Base-by-base conservation (phyloP, 2,329 filamentous ascomycete species). In the Sporothrix brunneoviolacea region DNA sequence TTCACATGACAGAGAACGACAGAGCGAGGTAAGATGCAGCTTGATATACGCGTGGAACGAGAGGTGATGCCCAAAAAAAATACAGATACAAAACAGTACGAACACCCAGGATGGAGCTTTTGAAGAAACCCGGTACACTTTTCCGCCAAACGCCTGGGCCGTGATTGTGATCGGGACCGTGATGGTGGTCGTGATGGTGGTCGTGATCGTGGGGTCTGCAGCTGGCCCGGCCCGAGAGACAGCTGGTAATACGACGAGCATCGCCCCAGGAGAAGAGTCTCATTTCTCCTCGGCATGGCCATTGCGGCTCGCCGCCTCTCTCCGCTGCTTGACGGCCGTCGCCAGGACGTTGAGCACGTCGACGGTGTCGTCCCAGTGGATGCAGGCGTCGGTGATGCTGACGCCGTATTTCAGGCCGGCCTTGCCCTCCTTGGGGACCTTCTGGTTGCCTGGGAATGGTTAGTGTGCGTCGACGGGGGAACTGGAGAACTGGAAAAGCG, bases 311-410 rank as follows among this genome's bases (percentile, higher is more conserved):
- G 62, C 55, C 4, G 70, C 57, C 53, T 74, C 77, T 65, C 87
- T 79, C 61, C 89, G 79, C 65, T 84, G 79, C 64, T 83, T 83
- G 48, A 96, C 88, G 24, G 90, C 87, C 48, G 83, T 77, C 16
- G 91, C 91, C 39, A 98, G 79, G 45, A 75, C 75, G 58, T 86
- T 84, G 10, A 97, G 80, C 2, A 91, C 85, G 1, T 72, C 70
- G 60, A 91, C 84, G 4, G 93, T 97, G 60, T 94, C 88, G 56
- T 91, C 82, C 91, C 91, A 97, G 68, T 83, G 77, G 65, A 98
- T 96, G 70, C 93, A 98, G 43, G 93, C 91, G 69, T 98, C 93
- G 0, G 93, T 98, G 68, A 97, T 97, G 67, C 87, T 93, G 64
- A 97, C 87, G 61, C 93, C 93, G 69, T 95, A 91, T 72, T 95